Evolutionary conservation across 169 alveolate genomes (phyloP).

Genomic region (Neospora caninum): DNA sequence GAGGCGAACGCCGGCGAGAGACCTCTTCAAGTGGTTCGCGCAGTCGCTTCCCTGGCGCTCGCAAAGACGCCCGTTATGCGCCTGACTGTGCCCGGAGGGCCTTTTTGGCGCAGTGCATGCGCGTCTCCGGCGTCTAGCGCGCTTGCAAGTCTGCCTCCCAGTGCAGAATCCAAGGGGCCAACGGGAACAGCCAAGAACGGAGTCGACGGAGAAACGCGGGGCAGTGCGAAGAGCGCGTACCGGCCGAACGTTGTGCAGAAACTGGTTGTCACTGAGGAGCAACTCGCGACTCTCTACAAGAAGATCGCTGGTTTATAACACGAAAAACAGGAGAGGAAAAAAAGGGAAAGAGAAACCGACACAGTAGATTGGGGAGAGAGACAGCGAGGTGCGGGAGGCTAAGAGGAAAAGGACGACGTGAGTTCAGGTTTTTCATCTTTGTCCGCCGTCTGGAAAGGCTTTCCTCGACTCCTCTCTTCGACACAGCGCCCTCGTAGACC

Average conservation of each 20-base stretch:
- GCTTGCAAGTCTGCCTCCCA: too few species aligned
- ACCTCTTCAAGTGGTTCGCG: not conserved
- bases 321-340: not conserved
- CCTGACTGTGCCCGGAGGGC: not conserved
- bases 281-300: constrained; percentile 27
- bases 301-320: constrained; percentile 1
- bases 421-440: too few species aligned
- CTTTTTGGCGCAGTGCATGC: not conserved
- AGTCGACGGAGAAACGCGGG: not conserved
- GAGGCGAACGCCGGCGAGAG: not conserved
- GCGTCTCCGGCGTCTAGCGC: too few species aligned
- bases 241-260: not conserved
- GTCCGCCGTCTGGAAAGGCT: too few species aligned
- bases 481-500: too few species aligned
- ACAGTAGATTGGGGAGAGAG: not conserved
- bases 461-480: too few species aligned
- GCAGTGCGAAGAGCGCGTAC: not conserved
- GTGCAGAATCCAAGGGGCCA: not conserved
- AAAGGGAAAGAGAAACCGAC: not conserved
- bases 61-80: constrained; percentile 9
- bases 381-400: not conserved
- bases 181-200: not conserved
- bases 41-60: not conserved
- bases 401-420: too few species aligned
- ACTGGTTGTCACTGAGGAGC: constrained; percentile 38